These are phyloP conservation scores for Russula virescens DNA, from an alignment of 768 basidiomycete species.

Conservation along the genomic window DNA sequence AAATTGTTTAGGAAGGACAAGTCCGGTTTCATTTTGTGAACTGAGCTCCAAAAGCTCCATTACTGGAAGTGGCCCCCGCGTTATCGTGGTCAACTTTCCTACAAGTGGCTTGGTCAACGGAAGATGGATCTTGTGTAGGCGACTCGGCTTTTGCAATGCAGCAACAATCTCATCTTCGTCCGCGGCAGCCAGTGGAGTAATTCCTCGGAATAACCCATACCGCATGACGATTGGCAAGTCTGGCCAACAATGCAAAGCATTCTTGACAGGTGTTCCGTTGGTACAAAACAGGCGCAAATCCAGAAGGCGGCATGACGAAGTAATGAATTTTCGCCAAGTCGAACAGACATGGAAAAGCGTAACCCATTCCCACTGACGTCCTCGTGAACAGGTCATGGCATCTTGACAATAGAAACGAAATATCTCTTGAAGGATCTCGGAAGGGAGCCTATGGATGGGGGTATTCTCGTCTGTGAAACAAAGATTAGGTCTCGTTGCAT, in stretches of 20 bases:
- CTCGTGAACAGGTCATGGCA: not conserved
- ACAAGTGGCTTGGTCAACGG: not conserved
- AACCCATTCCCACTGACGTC: constrained; percentile 11
- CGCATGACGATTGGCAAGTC: constrained; percentile 4
- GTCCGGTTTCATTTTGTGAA: not conserved
- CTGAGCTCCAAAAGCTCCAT: not conserved
- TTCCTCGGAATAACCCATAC: not conserved
- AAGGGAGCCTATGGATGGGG: not conserved
- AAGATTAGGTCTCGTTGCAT: not conserved
- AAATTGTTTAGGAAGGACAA: not conserved
- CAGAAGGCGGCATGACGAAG: not conserved
- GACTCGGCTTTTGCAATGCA: not conserved
- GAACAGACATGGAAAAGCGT: constrained; percentile 1
- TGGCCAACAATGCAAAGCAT: constrained; percentile 5
- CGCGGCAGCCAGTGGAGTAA: not conserved
- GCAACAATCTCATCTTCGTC: constrained; percentile 3
- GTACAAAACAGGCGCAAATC: constrained; percentile 4
- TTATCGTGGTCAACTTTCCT: not conserved
- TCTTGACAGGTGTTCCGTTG: not conserved
- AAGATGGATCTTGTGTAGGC: not conserved
- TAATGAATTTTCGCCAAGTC: not conserved
- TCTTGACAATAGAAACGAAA: not conserved
- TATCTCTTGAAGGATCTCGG: not conserved
- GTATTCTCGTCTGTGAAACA: not conserved
- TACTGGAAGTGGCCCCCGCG: not conserved